Evolutionary conservation across 169 alveolate species (phyloP).

Genomic region (Cryptosporidium bovis): DNA sequence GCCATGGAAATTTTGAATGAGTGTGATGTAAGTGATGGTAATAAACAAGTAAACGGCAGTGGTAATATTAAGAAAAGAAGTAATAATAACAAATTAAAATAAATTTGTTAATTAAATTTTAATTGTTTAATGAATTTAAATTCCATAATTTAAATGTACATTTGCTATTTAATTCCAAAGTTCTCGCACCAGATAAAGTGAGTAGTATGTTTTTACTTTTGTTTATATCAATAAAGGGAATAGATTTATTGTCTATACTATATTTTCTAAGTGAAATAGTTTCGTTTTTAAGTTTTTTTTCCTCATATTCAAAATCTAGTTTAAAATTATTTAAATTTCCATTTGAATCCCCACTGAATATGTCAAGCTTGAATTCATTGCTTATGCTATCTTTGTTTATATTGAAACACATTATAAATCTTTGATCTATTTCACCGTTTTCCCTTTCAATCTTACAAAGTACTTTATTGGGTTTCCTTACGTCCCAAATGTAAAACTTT

Average conservation of each 20-base stretch:
- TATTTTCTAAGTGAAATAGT: background rate
- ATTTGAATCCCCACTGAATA: conserved; percentile 43
- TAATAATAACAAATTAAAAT: background rate
- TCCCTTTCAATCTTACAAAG: conserved; percentile 19
- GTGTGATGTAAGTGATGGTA: background rate
- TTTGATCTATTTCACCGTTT: conserved; percentile 11
- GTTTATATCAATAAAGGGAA: conserved; percentile 28
- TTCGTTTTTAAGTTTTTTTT: conserved; percentile 6
- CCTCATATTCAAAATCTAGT: conserved; percentile 20
- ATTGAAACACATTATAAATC: conserved; percentile 11
- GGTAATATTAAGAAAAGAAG: conserved; percentile 23
- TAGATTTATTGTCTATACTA: conserved; percentile 17
- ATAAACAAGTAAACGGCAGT: background rate
- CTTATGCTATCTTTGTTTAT: background rate
- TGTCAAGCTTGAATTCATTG: background rate
- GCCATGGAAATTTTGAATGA: conserved; percentile 44
- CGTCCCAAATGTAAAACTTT: conserved; percentile 52
- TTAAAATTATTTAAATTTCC: conserved; percentile 37
- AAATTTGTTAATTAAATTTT: background rate
- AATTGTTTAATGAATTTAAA: background rate
- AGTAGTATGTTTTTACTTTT: background rate
- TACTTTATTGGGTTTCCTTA: conserved; percentile 47
- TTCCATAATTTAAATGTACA: conserved; percentile 21
- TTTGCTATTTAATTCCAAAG: background rate
- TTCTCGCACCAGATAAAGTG: conserved; percentile 71